phyloP scores from a whole-genome alignment of 116 monocot genomes.

The Zostera marina region DNA sequence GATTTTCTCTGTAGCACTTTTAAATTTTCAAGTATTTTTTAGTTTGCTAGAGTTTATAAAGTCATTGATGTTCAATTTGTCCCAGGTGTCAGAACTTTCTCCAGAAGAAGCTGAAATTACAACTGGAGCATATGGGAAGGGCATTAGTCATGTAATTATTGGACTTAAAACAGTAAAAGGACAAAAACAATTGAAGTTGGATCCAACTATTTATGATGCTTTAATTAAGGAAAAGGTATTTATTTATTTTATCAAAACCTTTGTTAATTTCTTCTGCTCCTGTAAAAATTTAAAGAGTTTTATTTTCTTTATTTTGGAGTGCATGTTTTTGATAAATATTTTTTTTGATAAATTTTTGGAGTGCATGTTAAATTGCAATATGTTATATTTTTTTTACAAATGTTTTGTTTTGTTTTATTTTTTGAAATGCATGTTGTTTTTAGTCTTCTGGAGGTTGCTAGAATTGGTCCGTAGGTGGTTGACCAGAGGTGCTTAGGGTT shows the following conservation, averaged over 20 bases:
- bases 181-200: slow-evolving; percentile 83
- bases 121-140: slow-evolving; percentile 80
- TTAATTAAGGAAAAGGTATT: slow-evolving; percentile 91
- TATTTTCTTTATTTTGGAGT: too few relatives aligned
- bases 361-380: too few relatives aligned
- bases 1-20: not conserved
- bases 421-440: too few relatives aligned
- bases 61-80: slow-evolving; percentile 1
- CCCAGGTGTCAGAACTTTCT: slow-evolving; percentile 90
- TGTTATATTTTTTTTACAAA: too few relatives aligned
- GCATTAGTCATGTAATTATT: slow-evolving; percentile 87
- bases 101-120: slow-evolving; percentile 84
- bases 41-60: not conserved
- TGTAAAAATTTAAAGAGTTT: too few relatives aligned
- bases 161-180: slow-evolving; percentile 95
- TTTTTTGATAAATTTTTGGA: too few relatives aligned
- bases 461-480: too few relatives aligned
- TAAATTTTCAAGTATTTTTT: not conserved
- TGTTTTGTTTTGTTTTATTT: too few relatives aligned
- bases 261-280: too few relatives aligned
- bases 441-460: too few relatives aligned
- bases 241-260: not conserved
- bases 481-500: too few relatives aligned
- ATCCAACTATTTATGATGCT: slow-evolving; percentile 97
- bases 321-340: too few relatives aligned